phyloP scores from a whole-genome alignment of 441 rosid genomes.

The Corymbia citriodora region DNA sequence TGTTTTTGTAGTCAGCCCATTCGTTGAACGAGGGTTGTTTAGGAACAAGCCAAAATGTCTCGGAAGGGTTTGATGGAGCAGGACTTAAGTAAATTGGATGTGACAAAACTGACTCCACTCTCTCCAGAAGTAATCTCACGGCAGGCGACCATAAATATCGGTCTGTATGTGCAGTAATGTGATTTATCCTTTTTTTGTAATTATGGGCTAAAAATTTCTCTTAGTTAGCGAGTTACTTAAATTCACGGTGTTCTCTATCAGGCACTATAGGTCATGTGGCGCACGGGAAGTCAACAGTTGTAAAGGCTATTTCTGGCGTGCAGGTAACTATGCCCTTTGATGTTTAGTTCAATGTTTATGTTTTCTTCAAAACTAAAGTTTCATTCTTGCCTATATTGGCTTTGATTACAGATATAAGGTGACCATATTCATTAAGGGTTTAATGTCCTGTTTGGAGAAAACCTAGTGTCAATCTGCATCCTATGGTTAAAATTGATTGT shows the following conservation, averaged over 20 bases:
- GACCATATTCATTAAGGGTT: background rate
- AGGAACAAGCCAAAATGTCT: constrained; percentile 41
- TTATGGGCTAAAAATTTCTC: background rate
- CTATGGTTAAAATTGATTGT: background rate
- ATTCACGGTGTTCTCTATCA: constrained; percentile 7
- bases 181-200: background rate
- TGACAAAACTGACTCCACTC: constrained; percentile 70
- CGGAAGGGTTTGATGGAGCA: constrained; percentile 91
- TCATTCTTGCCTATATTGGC: background rate
- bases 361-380: background rate
- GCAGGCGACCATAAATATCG: constrained; percentile 92
- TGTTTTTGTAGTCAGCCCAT: background rate
- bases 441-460: background rate
- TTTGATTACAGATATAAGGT: background rate
- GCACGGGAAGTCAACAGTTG: constrained; percentile 92
- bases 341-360: background rate
- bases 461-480: background rate
- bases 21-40: background rate
- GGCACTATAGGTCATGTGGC: constrained; percentile 98
- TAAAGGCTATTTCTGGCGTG: constrained; percentile 90
- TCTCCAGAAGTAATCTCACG: constrained; percentile 97
- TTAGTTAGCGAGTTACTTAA: background rate
- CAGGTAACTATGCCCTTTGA: constrained; percentile 44
- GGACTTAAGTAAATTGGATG: constrained; percentile 83
- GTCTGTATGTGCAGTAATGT: constrained; percentile 14